Evolutionary conservation across 2,329 filamentous ascomycete species (phyloP).

Genomic region (Emmonsiellopsis sp.): DNA sequence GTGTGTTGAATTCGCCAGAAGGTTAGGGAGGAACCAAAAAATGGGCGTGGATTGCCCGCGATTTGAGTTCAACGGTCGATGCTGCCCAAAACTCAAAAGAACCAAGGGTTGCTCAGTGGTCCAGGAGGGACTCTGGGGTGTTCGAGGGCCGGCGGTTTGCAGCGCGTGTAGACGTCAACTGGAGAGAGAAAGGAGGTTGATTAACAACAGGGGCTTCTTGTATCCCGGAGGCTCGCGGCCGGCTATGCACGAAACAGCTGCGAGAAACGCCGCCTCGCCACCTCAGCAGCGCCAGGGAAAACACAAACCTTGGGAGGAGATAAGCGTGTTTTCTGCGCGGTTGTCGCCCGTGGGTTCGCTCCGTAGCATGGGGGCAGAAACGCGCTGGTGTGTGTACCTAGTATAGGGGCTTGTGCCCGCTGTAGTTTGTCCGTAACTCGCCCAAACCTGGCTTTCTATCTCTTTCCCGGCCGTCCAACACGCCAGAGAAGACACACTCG

Average conservation of each 20-base stretch:
- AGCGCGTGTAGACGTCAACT: neutral
- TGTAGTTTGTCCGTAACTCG: neutral
- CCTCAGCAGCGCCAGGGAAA: constrained; percentile 3
- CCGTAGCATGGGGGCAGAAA: neutral
- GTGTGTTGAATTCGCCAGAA: constrained; percentile 7
- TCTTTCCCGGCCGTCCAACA: neutral
- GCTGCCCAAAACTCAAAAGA: constrained; percentile 7
- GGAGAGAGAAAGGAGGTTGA: neutral
- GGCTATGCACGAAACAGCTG: constrained; percentile 7
- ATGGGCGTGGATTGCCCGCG: neutral
- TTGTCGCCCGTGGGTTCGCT: neutral
- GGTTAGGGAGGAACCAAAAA: constrained; percentile 10
- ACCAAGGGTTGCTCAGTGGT: neutral
- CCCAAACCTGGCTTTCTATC: neutral
- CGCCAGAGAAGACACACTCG: neutral
- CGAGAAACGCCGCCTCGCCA: constrained; percentile 6
- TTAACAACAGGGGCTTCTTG: constrained; percentile 3
- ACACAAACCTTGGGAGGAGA: constrained; percentile 8
- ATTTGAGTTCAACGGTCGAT: constrained; percentile 12
- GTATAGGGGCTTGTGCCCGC: neutral
- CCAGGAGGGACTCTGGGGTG: neutral
- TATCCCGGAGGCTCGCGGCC: neutral
- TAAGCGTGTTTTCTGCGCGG: constrained; percentile 3
- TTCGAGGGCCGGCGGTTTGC: constrained; percentile 4
- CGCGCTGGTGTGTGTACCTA: neutral